Base-by-base conservation (phyloP, 192 early-diverging fungal genomes). In the Podila epigama region DNA sequence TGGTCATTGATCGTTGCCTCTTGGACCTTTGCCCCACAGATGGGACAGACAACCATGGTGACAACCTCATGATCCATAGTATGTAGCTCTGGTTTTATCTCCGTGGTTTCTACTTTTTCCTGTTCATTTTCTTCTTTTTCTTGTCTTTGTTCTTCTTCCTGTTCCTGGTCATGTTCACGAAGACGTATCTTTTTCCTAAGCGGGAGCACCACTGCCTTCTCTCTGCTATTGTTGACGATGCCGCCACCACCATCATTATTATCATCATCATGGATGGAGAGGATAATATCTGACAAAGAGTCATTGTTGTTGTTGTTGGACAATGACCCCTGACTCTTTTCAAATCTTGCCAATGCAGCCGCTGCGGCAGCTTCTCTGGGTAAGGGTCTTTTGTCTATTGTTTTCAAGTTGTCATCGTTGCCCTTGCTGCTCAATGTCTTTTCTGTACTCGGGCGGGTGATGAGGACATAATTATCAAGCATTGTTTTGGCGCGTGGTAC, bases 1-100 rank as follows among this genome's bases (percentile, higher is more conserved):
- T 81, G 70, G 32, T 81, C 79, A 33, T 81, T 81, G 60, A 81
- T 81, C 3, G 66, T 61, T 10, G 51, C 36, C 40, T 63, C 60
- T 34, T 60, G 37, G 3, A 75, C 68, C 15, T 56, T 39, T 16
- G 60, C 8, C 4, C 51, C 37, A 20, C 79, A 81, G 5, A 81
- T 54, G 8, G 79, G 79, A 28, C 79, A 81, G 28, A 56, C 55
- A 3, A 81, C 79, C 32, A 63, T 20, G 10, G 29, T 13, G 4
- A 18, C 33, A 18, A 48, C 42, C 18, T 15, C 44, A n/a, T n/a
- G n/a, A n/a, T n/a, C n/a, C n/a, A n/a, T n/a, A n/a, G n/a, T n/a
- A n/a, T n/a, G n/a, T n/a, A n/a, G n/a, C n/a, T n/a, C n/a, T n/a
- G n/a, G n/a, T n/a, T n/a, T n/a, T n/a, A n/a, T n/a, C n/a, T n/a